Evolutionary conservation across 352 stramenopile species (phyloP).

Genomic region (Globisporangium iwayamae): DNA sequence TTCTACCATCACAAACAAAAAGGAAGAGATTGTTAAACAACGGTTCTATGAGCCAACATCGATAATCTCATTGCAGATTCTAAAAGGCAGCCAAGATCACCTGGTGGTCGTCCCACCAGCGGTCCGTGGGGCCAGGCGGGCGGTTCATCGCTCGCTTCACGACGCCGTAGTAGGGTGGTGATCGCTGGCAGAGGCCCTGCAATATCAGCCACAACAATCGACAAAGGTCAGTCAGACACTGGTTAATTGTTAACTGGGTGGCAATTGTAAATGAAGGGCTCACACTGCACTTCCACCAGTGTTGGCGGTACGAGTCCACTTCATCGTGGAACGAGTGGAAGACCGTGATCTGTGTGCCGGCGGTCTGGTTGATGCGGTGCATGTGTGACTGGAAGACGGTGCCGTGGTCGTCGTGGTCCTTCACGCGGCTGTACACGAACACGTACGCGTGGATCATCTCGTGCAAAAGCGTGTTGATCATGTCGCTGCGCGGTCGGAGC

Average conservation of each 20-base stretch:
- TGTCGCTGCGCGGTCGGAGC: constrained; percentile 73
- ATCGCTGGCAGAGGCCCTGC: constrained; percentile 59
- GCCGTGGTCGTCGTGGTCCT: constrained; percentile 85
- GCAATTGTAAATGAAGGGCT: constrained; percentile 7
- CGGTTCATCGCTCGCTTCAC: constrained; percentile 89
- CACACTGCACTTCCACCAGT: constrained; percentile 86
- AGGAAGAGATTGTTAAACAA: not conserved
- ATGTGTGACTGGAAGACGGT: constrained; percentile 80
- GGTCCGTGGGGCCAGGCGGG: constrained; percentile 62
- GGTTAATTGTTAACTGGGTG: not conserved
- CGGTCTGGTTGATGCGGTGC: constrained; percentile 67
- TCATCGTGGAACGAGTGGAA: constrained; percentile 90
- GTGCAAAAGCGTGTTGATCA: constrained; percentile 88
- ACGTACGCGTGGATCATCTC: constrained; percentile 91
- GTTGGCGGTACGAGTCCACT: constrained; percentile 79
- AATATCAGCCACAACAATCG: not conserved
- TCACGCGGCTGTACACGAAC: constrained; percentile 74
- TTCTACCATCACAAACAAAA: constrained; percentile 20
- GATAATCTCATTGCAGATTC: not conserved
- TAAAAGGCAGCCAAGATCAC: constrained; percentile 10
- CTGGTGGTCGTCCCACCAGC: constrained; percentile 69
- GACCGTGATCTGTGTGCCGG: constrained; percentile 76
- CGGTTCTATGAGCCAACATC: not conserved
- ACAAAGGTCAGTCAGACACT: not conserved
- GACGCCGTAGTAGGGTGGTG: constrained; percentile 71